Evolutionary conservation across 768 basidiomycete genomes (phyloP).

Genomic region (Leccinellum rugosiceps): DNA sequence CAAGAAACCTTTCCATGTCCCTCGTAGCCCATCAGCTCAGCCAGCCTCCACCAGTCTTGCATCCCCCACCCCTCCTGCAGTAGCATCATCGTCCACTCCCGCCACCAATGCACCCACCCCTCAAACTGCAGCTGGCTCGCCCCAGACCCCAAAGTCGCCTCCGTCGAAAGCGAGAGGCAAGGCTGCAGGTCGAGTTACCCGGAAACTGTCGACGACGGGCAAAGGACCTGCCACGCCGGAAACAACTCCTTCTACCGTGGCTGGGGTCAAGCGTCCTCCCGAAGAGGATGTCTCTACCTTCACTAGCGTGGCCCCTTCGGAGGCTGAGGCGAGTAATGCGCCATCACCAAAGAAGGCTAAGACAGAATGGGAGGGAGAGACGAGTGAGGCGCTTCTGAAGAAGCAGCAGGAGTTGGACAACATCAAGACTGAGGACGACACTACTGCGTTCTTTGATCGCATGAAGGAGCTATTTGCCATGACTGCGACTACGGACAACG

Average conservation of each 20-base stretch:
- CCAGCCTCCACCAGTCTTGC: slow-evolving; percentile 10
- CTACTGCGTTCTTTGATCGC: slow-evolving; percentile 56
- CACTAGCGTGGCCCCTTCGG: slow-evolving; percentile 31
- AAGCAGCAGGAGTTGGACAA: slow-evolving; percentile 38
- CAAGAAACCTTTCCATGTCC: slow-evolving; percentile 18
- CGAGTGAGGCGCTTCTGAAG: slow-evolving; percentile 47
- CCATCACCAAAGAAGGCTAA: slow-evolving; percentile 72
- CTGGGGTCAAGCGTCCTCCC: slow-evolving; percentile 33
- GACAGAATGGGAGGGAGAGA: slow-evolving; percentile 66
- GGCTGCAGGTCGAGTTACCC: slow-evolving; percentile 17
- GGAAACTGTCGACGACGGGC: slow-evolving; percentile 33
- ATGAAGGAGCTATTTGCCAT: slow-evolving; percentile 63
- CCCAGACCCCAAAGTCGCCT: slow-evolving; percentile 69
- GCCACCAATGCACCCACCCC: slow-evolving; percentile 42
- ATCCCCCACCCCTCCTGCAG: slow-evolving; percentile 44
- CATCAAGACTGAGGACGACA: slow-evolving; percentile 67
- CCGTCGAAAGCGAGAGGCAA: slow-evolving; percentile 56
- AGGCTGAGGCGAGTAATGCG: slow-evolving; percentile 38
- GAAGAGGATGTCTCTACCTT: slow-evolving; percentile 33
- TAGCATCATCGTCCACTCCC: slow-evolving; percentile 48
- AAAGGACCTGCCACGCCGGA: slow-evolving; percentile 35
- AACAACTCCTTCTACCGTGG: slow-evolving; percentile 25
- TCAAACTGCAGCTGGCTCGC: slow-evolving; percentile 47
- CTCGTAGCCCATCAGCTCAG: slow-evolving; percentile 24
- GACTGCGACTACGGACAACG: slow-evolving; percentile 38